These are phyloP conservation scores for Mortierella alpina DNA, from an alignment of 192 early-diverging fungal species.

Conservation along the genomic window DNA sequence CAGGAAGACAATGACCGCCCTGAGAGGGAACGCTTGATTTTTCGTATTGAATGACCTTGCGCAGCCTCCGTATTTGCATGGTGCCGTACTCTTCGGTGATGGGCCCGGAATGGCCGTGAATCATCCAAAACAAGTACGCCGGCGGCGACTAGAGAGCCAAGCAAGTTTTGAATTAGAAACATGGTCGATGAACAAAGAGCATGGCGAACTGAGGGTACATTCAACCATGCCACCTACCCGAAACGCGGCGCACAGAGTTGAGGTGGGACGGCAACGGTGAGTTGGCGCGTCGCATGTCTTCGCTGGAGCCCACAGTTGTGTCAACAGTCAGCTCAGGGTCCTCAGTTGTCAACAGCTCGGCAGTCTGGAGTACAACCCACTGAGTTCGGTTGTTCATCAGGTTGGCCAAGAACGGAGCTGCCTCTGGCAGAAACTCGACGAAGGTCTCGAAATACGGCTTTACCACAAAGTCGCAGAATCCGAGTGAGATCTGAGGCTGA, in stretches of 20 bases:
- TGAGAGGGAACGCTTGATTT: slow-evolving; percentile 28
- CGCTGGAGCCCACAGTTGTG: not conserved
- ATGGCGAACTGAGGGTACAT: not conserved
- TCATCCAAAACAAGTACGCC: slow-evolving; percentile 45
- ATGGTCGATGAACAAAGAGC: not conserved
- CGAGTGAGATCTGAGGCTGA: slow-evolving; percentile 80
- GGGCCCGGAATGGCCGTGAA: slow-evolving; percentile 18
- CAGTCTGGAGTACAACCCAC: slow-evolving; percentile 63
- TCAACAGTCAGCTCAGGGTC: not conserved
- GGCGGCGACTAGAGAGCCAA: slow-evolving; percentile 30
- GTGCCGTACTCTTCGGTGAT: slow-evolving; percentile 25
- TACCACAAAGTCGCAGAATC: slow-evolving; percentile 89
- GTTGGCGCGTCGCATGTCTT: not conserved
- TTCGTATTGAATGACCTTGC: slow-evolving; percentile 18
- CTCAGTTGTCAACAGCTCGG: not conserved
- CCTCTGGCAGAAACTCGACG: slow-evolving; percentile 79
- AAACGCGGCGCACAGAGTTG: slow-evolving; percentile 33
- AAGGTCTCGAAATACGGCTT: slow-evolving; percentile 88
- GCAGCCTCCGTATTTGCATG: slow-evolving; percentile 22
- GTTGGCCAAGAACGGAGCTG: slow-evolving; percentile 66
- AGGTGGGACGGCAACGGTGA: slow-evolving; percentile 25
- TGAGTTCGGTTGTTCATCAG: slow-evolving; percentile 65
- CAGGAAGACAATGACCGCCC: slow-evolving; percentile 19
- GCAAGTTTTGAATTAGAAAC: too few relatives aligned
- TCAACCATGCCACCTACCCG: slow-evolving; percentile 15